Conservation (phyloP, 768 basidiomycete genomes). For the Leucogyrophana mollusca region DNA sequence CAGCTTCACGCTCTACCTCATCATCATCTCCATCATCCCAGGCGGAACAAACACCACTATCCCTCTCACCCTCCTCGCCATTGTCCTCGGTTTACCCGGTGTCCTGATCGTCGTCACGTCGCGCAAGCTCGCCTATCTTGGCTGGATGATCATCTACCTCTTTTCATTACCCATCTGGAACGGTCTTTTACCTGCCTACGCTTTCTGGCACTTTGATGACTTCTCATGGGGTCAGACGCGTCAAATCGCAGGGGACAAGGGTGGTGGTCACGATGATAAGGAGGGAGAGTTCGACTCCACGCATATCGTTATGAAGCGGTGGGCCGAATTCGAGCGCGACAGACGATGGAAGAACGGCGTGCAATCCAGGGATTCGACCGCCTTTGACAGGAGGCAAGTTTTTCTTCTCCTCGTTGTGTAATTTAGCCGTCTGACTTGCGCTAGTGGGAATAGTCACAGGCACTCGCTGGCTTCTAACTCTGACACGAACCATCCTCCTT, state of each 20-base stretch:
- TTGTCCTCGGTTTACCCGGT: conserved; percentile 96
- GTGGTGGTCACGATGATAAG: conserved; percentile 81
- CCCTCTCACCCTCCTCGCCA: conserved; percentile 87
- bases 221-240: conserved; percentile 98
- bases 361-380: conserved; percentile 77
- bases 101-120: conserved; percentile 95
- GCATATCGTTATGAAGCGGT: conserved; percentile 98
- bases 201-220: conserved; percentile 99
- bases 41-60: conserved; percentile 77
- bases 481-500: conserved; percentile 61
- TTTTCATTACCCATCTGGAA: conserved; percentile 96
- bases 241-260: conserved; percentile 72
- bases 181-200: conserved; percentile 90
- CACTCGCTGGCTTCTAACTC: conserved; percentile 79
- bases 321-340: conserved; percentile 98
- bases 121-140: conserved; percentile 88
- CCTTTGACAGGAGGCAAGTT: conserved; percentile 68
- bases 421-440: conserved; percentile 14
- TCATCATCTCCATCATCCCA: conserved; percentile 85
- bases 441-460: conserved; percentile 46
- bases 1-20: conserved; percentile 92
- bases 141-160: conserved; percentile 97
- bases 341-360: conserved; percentile 88
- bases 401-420: conserved; percentile 12
- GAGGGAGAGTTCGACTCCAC: conserved; percentile 96